Evolutionary conservation across 352 stramenopile genomes (phyloP), one percentile per base, ranked within the genome.

Genomic region (Globisporangium heterothallicum): DNA sequence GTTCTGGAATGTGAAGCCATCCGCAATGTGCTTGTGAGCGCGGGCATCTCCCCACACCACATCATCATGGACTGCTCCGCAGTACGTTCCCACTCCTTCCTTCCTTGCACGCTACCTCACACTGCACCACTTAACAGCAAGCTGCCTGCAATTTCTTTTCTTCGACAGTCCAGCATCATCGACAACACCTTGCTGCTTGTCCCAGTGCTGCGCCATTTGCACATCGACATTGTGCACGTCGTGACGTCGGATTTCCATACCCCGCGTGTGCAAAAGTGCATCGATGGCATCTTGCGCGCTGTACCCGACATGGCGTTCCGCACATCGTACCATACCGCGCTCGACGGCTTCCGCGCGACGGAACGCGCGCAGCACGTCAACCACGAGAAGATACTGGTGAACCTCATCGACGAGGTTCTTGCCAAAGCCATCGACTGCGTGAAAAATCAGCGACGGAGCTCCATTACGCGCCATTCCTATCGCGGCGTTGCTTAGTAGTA

Each of bases 1-100:
- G 63, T 80, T 5, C 53, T 65, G 6, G 72, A 86, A 58, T 70
- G 51, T 6, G 77, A 86, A 26, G 58, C 67, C 14, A 78, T 78
- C 22, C 68, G 77, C 34, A 78, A 81, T 9, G 72, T 67, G 22
- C 66, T 86, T 10, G 60, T 79, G 16, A 61, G 65, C 16, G 54
- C 58, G n/a, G 74, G 77, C 35, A 70, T 88, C 41, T 84, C 77
- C 4, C 72, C 72, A 12, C 74, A 88, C 47, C 74, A 86, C 49
- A 80, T 86, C 45, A 49, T 84, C 63, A 86, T 86, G 74, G 69
- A 83, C 59, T 88, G 77, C 72, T 76, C 69, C 0, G 64, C 67
- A 25, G 73, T 87, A 58, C 61, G 65, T 71, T 2, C 10, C 9
- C 19, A 32, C 35, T 34, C 16, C 27, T 19, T 16, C n/a, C 2